Conservation (phyloP, 2,329 filamentous ascomycete genomes). For the Aspergillus phoenicis region DNA sequence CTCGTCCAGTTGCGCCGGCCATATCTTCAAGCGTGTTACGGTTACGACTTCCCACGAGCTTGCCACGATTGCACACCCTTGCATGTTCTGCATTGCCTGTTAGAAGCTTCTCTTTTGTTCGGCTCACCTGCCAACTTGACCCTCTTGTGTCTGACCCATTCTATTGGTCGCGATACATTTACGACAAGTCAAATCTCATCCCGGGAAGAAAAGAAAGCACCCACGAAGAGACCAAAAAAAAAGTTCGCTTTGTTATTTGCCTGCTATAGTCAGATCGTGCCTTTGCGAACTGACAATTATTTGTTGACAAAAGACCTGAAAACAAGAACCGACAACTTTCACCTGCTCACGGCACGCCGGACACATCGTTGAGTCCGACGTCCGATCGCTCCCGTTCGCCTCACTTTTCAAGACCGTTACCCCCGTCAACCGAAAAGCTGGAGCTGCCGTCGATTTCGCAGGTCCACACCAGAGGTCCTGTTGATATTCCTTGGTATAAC, state of each 20-base stretch:
- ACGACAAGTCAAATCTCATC: conserved; percentile 9
- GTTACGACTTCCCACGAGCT: conserved; percentile 39
- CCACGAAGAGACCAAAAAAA: neutral
- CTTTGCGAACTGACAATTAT: neutral
- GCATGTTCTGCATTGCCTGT: conserved; percentile 30
- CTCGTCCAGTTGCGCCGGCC: conserved; percentile 21
- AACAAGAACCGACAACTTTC: neutral
- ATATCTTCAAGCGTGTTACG: conserved; percentile 31
- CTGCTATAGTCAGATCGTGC: conserved; percentile 8
- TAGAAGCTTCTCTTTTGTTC: conserved; percentile 20
- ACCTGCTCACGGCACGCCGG: conserved; percentile 24
- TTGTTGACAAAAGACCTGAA: neutral
- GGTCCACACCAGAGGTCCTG: conserved; percentile 76
- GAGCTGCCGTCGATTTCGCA: conserved; percentile 86
- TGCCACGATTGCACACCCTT: conserved; percentile 31
- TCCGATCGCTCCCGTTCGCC: conserved; percentile 15
- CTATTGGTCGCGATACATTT: conserved; percentile 6
- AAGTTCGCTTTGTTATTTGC: conserved; percentile 1
- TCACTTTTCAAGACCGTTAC: conserved; percentile 33
- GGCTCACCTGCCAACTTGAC: conserved; percentile 7
- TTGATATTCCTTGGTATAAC: conserved; percentile 71
- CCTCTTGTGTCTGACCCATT: conserved; percentile 1
- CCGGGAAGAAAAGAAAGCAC: conserved; percentile 4
- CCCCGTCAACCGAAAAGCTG: conserved; percentile 77
- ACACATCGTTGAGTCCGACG: conserved; percentile 28